These are phyloP conservation scores for Harringtonia aguacate DNA, from an alignment of 2,329 filamentous ascomycete genomes.

Conservation along the genomic window DNA sequence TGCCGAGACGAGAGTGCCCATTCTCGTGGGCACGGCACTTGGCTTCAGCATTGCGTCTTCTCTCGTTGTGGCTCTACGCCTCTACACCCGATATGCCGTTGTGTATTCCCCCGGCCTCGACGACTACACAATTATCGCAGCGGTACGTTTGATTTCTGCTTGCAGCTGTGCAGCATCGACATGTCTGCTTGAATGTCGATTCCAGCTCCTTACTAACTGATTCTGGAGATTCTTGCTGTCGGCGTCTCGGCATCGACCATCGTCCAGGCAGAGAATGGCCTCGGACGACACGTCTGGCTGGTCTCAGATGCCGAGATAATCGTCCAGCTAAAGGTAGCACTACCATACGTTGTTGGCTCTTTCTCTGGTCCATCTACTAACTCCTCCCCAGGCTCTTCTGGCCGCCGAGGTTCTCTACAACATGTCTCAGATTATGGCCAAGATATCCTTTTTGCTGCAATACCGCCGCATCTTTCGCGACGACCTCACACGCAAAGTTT, in stretches of 20 bases:
- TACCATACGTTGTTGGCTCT: no score
- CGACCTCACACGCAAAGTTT: conserved; percentile 14
- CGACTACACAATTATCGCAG: conserved; percentile 18
- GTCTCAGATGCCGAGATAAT: conserved; percentile 10
- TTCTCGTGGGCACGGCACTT: conserved; percentile 15
- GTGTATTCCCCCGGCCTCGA: conserved; percentile 16
- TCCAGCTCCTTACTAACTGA: no score
- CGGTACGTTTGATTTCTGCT: conserved; percentile 7
- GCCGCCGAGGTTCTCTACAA: conserved; percentile 24
- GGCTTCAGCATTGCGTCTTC: conserved; percentile 15
- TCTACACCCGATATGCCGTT: conserved; percentile 18
- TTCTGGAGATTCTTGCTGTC: conserved; percentile 9
- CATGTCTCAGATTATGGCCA: conserved; percentile 20
- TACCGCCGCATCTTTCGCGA: conserved; percentile 26
- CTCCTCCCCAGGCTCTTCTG: conserved; percentile 19
- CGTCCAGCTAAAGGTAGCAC: conserved; percentile 16
- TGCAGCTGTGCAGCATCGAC: no score
- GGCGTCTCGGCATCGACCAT: conserved; percentile 15
- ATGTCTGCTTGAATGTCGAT: no score
- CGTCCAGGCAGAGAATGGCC: conserved; percentile 15
- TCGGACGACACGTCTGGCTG: conserved; percentile 17
- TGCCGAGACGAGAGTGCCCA: conserved; percentile 15
- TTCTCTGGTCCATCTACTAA: neutral
- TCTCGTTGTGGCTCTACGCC: conserved; percentile 15
- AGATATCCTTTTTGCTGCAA: conserved; percentile 26